Base-by-base conservation (phyloP, 441 rosid genomes). In the Adansonia madagascariensis region DNA sequence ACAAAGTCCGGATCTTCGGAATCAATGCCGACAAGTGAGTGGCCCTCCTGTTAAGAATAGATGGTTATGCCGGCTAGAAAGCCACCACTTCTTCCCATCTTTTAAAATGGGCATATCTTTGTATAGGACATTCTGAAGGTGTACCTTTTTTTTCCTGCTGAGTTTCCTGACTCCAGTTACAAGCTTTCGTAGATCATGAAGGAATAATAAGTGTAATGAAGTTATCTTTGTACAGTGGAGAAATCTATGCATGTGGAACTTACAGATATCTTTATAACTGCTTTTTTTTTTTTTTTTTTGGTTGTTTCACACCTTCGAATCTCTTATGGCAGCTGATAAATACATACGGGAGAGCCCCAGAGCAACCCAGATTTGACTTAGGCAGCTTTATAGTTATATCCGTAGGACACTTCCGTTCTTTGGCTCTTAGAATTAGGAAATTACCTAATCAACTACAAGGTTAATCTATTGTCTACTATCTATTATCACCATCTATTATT, bases 1-100 rank as follows among this genome's bases (percentile, higher is more conserved):
- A 94, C 91, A 94, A 91, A 85, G 99, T 94, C 63, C 91, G 99
- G 66, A 95, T 95, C 73, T 94, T 95, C 10, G 99, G 97, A 74
- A 94, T 95, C 85, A 94, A 95, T 78, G 96, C 78, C 50, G 95
- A 92, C 71, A 85, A 44, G 74, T 91, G 86, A 91, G 78, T 18
- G 56, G 71, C 62, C 46, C 9, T 76, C 60, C 44, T 9, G 43
- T 53, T 50, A 43, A 60, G 77, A 50, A 60, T 20, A 2, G 66
- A 0, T 64, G 75, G 80, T 61, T 52, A 65, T 63, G 56, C 82
- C 20, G n/a, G 62, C 76, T 59, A 8, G 4, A 60, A 73, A 55
- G 75, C 77, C 75, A 62, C 61, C n/a, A 15, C 52, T 77, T 76
- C 82, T 64, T 61, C 80, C 14, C 50, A 3, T 63, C 60, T 50